Base-by-base conservation (phyloP, 2,329 filamentous ascomycete species). In the Aspergillus niger region DNA sequence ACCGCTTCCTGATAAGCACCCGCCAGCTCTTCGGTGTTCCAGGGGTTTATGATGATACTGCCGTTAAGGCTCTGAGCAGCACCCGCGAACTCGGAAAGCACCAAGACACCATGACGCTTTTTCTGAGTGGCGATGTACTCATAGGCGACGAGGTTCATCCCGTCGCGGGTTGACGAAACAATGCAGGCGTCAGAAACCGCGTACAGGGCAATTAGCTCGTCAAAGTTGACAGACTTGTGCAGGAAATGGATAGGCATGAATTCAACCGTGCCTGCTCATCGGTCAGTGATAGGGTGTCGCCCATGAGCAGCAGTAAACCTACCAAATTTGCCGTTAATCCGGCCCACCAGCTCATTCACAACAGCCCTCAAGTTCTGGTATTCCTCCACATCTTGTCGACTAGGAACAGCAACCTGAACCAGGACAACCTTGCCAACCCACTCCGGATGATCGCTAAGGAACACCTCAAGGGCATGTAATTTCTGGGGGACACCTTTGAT, bases 241-340 rank as follows among this genome's bases (percentile, higher is more conserved):
- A 98, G 88, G 81, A 97, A 98, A 78, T 98, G 95, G 69, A 99
- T 98, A 1, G 95, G 95, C 90, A 96, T 97, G 80, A 97, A 98
- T 77, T 98, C 94, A 71, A 98, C 90, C 32, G 93, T 97, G 75
- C 94, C 83, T 85, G 58, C 8, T 13, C 49, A 60, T n/a, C 3
- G 13, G 50, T 71, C 50, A 72, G 69, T 30, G 24, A 38, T 17
- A 10, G 13, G 17, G 8, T 11, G 30, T 32, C 8, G 43, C 8
- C 26, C 47, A n/a, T 10, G 20, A 24, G 24, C 39, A 32, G 26
- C 17, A 13, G 17, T 17, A n/a, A 32, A 63, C 66, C 48, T 55
- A 68, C 66, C 66, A 15, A 63, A 59, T 57, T 91, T 92, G 72
- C 95, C 95, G 74, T 99, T 99, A 80, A 99, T 98, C 63, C 94